Evolutionary conservation across 148 eudicot species (phyloP).

Genomic region (Spergularia marina): DNA sequence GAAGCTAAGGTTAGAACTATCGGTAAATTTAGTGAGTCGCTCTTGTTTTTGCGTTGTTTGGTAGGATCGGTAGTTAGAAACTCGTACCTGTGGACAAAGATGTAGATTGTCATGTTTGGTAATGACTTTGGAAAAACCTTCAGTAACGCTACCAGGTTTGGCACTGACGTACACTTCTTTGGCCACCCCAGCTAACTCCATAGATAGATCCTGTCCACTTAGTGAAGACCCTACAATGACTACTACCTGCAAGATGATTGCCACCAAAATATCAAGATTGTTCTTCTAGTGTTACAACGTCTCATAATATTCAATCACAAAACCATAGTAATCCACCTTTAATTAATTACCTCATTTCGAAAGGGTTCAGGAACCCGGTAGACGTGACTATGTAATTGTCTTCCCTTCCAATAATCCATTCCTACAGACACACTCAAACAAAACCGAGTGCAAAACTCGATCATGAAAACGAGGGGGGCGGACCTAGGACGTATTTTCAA

Average conservation of each 20-base stretch:
- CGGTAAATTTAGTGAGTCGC: no score
- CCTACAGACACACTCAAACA: conserved; percentile 32
- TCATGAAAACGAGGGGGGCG: background rate
- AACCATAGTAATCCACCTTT: conserved; percentile 3
- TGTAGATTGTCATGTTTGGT: conserved; percentile 49
- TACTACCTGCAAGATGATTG: conserved; percentile 43
- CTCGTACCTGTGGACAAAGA: conserved; percentile 55
- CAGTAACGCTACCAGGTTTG: conserved; percentile 46
- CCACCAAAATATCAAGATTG: background rate
- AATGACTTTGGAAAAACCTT: conserved; percentile 62
- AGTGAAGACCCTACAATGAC: conserved; percentile 73
- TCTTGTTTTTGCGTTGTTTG: no score
- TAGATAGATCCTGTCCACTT: conserved; percentile 73
- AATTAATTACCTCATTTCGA: conserved; percentile 49
- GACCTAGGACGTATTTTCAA: background rate
- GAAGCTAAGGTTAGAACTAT: no score
- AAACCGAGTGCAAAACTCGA: background rate
- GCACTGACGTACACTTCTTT: conserved; percentile 62
- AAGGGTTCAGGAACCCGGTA: conserved; percentile 68
- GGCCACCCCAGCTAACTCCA: conserved; percentile 70
- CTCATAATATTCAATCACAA: background rate
- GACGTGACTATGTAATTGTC: conserved; percentile 71
- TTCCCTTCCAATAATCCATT: conserved; percentile 67
- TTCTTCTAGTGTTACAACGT: background rate
- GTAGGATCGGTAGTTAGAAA: no score